Evolutionary conservation across 75 land plant genomes (phyloP).

Genomic region (Picea glauca): DNA sequence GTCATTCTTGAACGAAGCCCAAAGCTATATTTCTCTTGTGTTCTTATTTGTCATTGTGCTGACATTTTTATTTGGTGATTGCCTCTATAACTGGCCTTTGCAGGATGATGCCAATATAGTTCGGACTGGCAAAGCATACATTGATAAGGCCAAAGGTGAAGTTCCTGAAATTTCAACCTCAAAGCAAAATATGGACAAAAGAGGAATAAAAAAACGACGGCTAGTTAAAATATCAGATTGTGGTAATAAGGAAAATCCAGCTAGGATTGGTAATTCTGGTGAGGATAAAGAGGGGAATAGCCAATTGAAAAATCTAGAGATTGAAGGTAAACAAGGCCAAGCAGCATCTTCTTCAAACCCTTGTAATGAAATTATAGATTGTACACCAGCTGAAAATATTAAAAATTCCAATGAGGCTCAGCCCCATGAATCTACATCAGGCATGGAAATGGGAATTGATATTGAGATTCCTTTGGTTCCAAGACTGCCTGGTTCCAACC

Average conservation of each 20-base stretch:
- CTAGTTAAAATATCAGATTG: slow-evolving; percentile 12
- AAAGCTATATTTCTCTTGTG: background rate
- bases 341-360: background rate
- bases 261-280: background rate
- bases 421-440: background rate
- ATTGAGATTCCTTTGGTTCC: background rate
- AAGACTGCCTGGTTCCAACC: background rate
- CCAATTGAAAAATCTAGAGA: background rate
- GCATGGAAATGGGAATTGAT: background rate
- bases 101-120: background rate
- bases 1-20: background rate
- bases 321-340: background rate
- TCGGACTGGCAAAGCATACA: background rate
- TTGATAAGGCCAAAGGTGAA: background rate
- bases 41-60: background rate
- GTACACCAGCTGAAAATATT: background rate
- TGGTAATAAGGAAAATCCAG: background rate
- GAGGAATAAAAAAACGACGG: background rate
- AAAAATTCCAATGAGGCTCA: background rate
- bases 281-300: background rate
- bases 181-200: slow-evolving; percentile 10
- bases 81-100: background rate
- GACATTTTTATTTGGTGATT: slow-evolving; percentile 1
- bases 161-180: background rate
- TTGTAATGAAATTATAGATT: background rate